Evolutionary conservation across 192 early-diverging fungal species (phyloP), one percentile per base, ranked within the genome.

Genomic region (Pilaira anomala): DNA sequence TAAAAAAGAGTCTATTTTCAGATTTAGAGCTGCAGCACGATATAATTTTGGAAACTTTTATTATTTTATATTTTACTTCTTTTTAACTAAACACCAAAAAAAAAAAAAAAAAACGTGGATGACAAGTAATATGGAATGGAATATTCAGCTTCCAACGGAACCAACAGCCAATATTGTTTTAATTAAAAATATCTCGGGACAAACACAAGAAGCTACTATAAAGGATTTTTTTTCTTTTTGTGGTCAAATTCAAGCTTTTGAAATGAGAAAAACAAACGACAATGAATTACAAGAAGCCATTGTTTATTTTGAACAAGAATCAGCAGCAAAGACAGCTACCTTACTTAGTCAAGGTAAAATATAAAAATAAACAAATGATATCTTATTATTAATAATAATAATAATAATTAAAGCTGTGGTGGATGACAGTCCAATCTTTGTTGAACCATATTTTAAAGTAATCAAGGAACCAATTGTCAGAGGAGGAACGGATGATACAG

Each of bases 191-290:
- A 80, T 84, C 65, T 72, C 80, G 18, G 28, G 62, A 6, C 55
- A 65, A 25, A 78, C 80, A 22, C 68, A 78, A 4, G 78, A 80
- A 46, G 78, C 73, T 48, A 78, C 78, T 40, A 75, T 82, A 49
- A 76, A 76, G 60, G 83, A 85, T 52, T 85, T 85, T 33, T 83
- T 85, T 56, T 60, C 71, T 41, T 85, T 85, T 60, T 82, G 83
- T 63, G 83, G 83, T 57, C 78, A 74, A 63, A 85, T 85, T 55
- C 46, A 66, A 48, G 67, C 76, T 61, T 85, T 85, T 54, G 79
- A 82, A 66, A 60, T 85, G 53, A 65, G 69, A 30, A 41, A 61
- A 55, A 40, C 39, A 40, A 24, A 14, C 4, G 75, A 76, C 16
- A 56, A 18, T 19, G 62, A 57, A 28, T 66, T 71, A 22, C 82